These are phyloP conservation scores for Peronospora destructor DNA, from an alignment of 352 stramenopile species.

Conservation along the genomic window DNA sequence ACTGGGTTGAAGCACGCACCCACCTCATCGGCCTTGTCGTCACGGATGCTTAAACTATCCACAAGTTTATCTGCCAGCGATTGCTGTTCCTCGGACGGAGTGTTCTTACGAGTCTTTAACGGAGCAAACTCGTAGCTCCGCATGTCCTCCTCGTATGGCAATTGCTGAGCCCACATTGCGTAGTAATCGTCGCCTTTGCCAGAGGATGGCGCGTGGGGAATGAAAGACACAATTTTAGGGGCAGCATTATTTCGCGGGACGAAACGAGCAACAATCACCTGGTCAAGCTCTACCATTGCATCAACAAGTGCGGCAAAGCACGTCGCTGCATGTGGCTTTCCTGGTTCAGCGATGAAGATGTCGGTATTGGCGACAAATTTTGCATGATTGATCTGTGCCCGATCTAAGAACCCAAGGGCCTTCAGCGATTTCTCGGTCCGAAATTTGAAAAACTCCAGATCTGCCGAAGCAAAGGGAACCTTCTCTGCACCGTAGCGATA, in stretches of 20 bases:
- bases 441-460: constrained; percentile 80
- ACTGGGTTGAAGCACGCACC: constrained; percentile 67
- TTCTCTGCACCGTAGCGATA: constrained; percentile 76
- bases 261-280: constrained; percentile 72
- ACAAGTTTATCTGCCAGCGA: constrained; percentile 58
- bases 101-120: constrained; percentile 44
- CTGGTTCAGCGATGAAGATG: constrained; percentile 69
- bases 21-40: constrained; percentile 54
- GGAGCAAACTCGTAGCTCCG: constrained; percentile 73
- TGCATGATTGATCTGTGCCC: constrained; percentile 34
- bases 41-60: constrained; percentile 61
- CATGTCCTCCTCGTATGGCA: constrained; percentile 77
- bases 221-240: constrained; percentile 66
- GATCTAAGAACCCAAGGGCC: constrained; percentile 63
- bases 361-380: constrained; percentile 64
- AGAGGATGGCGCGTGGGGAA: constrained; percentile 40
- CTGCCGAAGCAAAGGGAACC: constrained; percentile 72
- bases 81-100: constrained; percentile 52
- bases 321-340: constrained; percentile 53
- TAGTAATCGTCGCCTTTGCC: constrained; percentile 44
- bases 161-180: constrained; percentile 62
- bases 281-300: constrained; percentile 53
- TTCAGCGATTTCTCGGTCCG: constrained; percentile 74
- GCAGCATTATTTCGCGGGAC: constrained; percentile 69
- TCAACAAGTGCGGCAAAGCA: constrained; percentile 57